Conservation (phyloP, 2,329 filamentous ascomycete genomes). For the Orbilia javanica region DNA sequence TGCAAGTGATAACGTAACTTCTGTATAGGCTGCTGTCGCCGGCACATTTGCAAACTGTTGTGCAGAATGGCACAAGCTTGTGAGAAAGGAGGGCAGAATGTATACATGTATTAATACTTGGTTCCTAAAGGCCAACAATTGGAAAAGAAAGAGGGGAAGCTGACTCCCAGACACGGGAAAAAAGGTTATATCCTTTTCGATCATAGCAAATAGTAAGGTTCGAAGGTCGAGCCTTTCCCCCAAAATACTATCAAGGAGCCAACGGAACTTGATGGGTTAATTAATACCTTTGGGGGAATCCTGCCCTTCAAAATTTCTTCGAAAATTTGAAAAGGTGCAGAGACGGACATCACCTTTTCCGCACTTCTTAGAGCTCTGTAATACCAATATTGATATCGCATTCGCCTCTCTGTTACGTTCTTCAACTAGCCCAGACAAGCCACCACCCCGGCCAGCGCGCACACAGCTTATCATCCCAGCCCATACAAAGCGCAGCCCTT, state of each 20-base stretch:
- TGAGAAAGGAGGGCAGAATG: not conserved
- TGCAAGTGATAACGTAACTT: constrained; percentile 54
- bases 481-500: constrained; percentile 12
- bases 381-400: constrained; percentile 14
- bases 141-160: constrained; percentile 14
- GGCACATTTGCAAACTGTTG: constrained; percentile 21
- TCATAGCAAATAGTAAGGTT: no score
- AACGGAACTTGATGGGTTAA: no score
- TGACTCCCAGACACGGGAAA: constrained; percentile 20
- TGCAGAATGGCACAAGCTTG: constrained; percentile 12
- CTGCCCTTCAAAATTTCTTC: not conserved
- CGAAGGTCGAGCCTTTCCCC: no score
- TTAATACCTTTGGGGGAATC: not conserved
- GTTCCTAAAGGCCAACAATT: constrained; percentile 16
- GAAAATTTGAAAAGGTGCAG: no score
- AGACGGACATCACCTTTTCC: constrained; percentile 38
- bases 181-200: constrained; percentile 1
- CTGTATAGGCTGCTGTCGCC: constrained; percentile 2
- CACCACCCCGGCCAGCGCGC: not conserved
- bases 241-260: not conserved
- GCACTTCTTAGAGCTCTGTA: constrained; percentile 2
- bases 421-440: not conserved
- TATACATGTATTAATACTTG: constrained; percentile 23
- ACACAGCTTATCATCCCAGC: constrained; percentile 18
- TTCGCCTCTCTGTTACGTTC: not conserved